Evolutionary conservation across 2,329 filamentous ascomycete species (phyloP).

Genomic region (Beauveria scarabaeidicola): DNA sequence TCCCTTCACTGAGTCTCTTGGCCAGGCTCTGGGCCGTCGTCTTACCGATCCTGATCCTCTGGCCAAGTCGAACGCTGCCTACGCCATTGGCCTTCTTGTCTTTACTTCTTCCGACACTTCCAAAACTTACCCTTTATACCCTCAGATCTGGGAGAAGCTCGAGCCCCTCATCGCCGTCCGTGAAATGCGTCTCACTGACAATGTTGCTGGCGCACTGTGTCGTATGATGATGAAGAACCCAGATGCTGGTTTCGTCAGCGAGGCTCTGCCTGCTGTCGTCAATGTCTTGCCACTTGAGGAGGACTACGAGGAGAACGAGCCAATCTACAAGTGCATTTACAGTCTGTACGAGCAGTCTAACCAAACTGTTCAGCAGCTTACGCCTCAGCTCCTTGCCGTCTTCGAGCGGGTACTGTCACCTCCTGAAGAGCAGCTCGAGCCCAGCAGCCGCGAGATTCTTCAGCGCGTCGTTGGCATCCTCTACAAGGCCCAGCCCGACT

Average conservation of each 20-base stretch:
- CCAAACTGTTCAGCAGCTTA: slow-evolving; percentile 59
- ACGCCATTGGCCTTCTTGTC: slow-evolving; percentile 78
- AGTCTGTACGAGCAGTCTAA: slow-evolving; percentile 70
- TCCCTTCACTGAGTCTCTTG: slow-evolving; percentile 66
- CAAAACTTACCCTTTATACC: slow-evolving; percentile 67
- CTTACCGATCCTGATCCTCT: slow-evolving; percentile 83
- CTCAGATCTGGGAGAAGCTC: slow-evolving; percentile 71
- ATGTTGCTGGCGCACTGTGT: slow-evolving; percentile 82
- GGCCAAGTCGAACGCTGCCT: slow-evolving; percentile 91
- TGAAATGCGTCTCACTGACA: slow-evolving; percentile 79
- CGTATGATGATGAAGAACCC: slow-evolving; percentile 88
- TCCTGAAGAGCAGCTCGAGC: slow-evolving; percentile 67
- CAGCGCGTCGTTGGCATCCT: slow-evolving; percentile 51
- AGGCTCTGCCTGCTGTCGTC: slow-evolving; percentile 75
- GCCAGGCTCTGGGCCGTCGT: slow-evolving; percentile 77
- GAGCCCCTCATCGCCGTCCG: slow-evolving; percentile 74
- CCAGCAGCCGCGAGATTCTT: slow-evolving; percentile 59
- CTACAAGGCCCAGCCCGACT: slow-evolving; percentile 27
- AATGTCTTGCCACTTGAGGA: slow-evolving; percentile 78
- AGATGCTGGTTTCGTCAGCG: slow-evolving; percentile 68
- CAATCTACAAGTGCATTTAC: slow-evolving; percentile 84
- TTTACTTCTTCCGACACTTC: slow-evolving; percentile 65
- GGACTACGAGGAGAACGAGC: slow-evolving; percentile 94
- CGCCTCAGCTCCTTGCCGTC: slow-evolving; percentile 58
- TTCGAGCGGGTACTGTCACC: slow-evolving; percentile 65